These are phyloP conservation scores for Plectosphaerella sp. DNA, from an alignment of 2,329 filamentous ascomycete genomes.

Conservation along the genomic window DNA sequence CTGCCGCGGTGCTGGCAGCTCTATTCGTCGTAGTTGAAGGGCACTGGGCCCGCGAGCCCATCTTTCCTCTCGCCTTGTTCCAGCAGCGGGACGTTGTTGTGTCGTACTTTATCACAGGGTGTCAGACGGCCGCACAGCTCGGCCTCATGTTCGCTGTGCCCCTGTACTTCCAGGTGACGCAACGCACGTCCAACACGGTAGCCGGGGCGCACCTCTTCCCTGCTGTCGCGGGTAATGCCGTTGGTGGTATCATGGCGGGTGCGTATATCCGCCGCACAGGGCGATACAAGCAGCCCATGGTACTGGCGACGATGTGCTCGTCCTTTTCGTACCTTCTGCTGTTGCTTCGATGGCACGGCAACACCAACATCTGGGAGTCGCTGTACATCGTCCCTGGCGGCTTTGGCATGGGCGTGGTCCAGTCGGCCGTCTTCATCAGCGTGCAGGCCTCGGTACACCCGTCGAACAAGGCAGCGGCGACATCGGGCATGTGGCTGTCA, in stretches of 20 bases:
- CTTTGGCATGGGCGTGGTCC: constrained; percentile 32
- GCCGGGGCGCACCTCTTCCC: constrained; percentile 61
- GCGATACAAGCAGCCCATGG: constrained; percentile 50
- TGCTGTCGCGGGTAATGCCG: constrained; percentile 60
- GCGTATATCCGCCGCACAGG: constrained; percentile 51
- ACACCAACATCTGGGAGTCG: constrained; percentile 50
- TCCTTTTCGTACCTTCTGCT: constrained; percentile 47
- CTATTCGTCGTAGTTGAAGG: constrained; percentile 25
- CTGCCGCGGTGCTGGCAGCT: constrained; percentile 19
- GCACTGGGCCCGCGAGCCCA: constrained; percentile 43
- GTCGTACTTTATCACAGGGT: constrained; percentile 44
- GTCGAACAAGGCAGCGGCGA: constrained; percentile 29
- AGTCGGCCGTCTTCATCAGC: constrained; percentile 35
- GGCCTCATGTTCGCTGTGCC: constrained; percentile 56
- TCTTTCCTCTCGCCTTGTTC: constrained; percentile 53
- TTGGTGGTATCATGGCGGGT: constrained; percentile 58
- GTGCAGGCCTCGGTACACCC: constrained; percentile 32
- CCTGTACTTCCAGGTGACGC: constrained; percentile 64
- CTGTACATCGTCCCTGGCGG: constrained; percentile 48
- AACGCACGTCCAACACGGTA: constrained; percentile 48
- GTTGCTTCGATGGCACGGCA: constrained; percentile 52
- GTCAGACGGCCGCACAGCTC: constrained; percentile 52
- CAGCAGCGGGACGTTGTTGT: constrained; percentile 46
- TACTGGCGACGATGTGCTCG: constrained; percentile 44
- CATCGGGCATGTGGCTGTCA: constrained; percentile 33